Percentiles rank a stretch among this genome's conserved stretches.
Evolutionary conservation across 345 rosid genomes (phyloP).

Genomic region (Erodium maritimum): DNA sequence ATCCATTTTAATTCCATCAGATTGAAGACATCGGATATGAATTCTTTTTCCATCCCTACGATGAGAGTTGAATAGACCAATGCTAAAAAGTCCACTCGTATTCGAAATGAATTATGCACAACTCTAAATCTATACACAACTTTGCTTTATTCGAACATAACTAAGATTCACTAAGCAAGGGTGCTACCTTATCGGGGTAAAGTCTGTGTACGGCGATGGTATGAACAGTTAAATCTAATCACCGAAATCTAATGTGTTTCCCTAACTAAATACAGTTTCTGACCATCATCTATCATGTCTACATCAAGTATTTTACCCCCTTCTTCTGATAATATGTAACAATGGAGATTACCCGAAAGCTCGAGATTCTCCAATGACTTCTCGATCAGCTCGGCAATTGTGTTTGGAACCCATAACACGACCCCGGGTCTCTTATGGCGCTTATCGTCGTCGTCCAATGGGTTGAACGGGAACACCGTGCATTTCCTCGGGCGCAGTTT

Average conservation of each 20-base stretch:
- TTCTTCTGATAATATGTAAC: slow-evolving; percentile 38
- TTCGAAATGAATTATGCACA: no score
- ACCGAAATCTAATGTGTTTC: background rate
- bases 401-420: slow-evolving; percentile 58
- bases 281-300: slow-evolving; percentile 45
- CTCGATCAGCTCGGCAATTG: slow-evolving; percentile 44
- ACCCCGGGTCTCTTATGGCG: slow-evolving; percentile 42
- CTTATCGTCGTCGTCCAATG: slow-evolving; percentile 30
- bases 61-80: no score
- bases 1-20: no score
- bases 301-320: slow-evolving; percentile 51
- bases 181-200: no score
- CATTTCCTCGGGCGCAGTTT: slow-evolving; percentile 32
- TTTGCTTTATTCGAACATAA: no score
- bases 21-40: no score
- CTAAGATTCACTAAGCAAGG: no score
- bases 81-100: no score
- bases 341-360: slow-evolving; percentile 11
- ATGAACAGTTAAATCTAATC: no score
- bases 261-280: slow-evolving; percentile 39
- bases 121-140: no score
- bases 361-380: slow-evolving; percentile 30
- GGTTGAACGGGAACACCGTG: slow-evolving; percentile 48
- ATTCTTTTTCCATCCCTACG: no score
- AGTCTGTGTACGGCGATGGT: no score